These are phyloP conservation scores for Clarireedia monteithiana DNA, from an alignment of 2,329 filamentous ascomycete genomes.

Conservation along the genomic window DNA sequence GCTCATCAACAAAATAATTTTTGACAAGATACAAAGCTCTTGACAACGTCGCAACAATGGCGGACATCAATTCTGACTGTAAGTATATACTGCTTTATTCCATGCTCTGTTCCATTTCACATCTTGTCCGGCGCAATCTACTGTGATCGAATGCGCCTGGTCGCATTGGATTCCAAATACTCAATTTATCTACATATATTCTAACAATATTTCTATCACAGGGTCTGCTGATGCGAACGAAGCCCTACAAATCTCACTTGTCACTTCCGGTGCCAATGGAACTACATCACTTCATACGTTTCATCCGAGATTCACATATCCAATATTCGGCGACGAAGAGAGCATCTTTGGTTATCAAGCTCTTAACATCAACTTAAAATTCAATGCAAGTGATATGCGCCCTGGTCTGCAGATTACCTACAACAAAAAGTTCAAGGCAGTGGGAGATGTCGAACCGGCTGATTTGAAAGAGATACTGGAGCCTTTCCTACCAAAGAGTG, in stretches of 20 bases:
- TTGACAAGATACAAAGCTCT: not conserved
- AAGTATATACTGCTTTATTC: conserved; percentile 7
- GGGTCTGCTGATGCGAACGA: conserved; percentile 35
- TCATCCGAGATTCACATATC: conserved; percentile 80
- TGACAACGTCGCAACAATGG: conserved; percentile 13
- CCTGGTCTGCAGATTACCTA: conserved; percentile 67
- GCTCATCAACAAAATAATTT: not conserved
- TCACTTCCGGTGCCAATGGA: conserved; percentile 40
- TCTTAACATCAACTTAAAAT: conserved; percentile 66
- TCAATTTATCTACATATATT: not conserved
- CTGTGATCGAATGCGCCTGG: not conserved
- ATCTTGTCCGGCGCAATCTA: not conserved
- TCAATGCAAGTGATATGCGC: conserved; percentile 63
- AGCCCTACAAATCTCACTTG: conserved; percentile 53
- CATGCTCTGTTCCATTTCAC: not conserved
- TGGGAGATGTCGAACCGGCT: conserved; percentile 60
- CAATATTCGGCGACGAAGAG: conserved; percentile 90
- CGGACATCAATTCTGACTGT: conserved; percentile 19
- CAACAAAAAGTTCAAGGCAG: conserved; percentile 59
- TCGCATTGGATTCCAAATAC: not conserved
- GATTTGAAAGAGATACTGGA: conserved; percentile 53
- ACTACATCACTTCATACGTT: conserved; percentile 60
- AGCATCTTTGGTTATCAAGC: conserved; percentile 84
- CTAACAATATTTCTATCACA: conserved; percentile 10
- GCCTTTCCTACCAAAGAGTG: conserved; percentile 60